Conservation (phyloP, 345 rosid species). For the Bretschneidera sinensis region DNA sequence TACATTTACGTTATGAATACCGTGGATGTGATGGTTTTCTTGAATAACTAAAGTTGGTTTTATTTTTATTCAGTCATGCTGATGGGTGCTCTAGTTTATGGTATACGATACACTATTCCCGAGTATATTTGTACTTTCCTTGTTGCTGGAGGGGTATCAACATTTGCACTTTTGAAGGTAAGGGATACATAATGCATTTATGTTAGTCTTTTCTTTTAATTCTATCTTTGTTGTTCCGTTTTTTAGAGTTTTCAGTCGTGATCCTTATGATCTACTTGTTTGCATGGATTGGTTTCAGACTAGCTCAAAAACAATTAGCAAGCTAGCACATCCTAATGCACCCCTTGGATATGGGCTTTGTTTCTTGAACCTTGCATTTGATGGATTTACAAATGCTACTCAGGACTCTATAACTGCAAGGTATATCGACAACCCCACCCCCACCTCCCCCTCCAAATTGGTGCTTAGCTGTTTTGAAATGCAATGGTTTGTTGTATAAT, state of each 20-base stretch:
- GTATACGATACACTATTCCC: constrained; percentile 69
- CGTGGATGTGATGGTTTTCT: not conserved
- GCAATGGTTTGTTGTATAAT: no score
- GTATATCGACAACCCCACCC: no score
- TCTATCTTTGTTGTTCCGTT: no score
- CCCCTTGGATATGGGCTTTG: constrained; percentile 94
- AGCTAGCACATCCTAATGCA: constrained; percentile 92
- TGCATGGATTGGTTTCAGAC: constrained; percentile 45
- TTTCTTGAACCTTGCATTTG: constrained; percentile 89
- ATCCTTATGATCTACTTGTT: not conserved
- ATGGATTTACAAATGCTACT: constrained; percentile 97
- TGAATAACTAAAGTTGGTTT: constrained; percentile 9
- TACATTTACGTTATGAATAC: not conserved
- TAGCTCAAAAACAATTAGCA: constrained; percentile 88
- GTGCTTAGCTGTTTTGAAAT: no score
- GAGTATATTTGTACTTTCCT: constrained; percentile 80
- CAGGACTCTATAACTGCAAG: constrained; percentile 88
- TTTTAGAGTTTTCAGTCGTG: not conserved
- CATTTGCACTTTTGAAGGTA: constrained; percentile 88
- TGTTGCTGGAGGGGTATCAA: constrained; percentile 92
- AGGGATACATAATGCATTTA: not conserved
- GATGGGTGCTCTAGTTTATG: constrained; percentile 89
- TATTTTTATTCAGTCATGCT: constrained; percentile 67
- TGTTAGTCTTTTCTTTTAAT: no score
- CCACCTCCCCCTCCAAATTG: no score